Conservation (phyloP, 352 stramenopile genomes). For the Elongisporangium senticosum region DNA sequence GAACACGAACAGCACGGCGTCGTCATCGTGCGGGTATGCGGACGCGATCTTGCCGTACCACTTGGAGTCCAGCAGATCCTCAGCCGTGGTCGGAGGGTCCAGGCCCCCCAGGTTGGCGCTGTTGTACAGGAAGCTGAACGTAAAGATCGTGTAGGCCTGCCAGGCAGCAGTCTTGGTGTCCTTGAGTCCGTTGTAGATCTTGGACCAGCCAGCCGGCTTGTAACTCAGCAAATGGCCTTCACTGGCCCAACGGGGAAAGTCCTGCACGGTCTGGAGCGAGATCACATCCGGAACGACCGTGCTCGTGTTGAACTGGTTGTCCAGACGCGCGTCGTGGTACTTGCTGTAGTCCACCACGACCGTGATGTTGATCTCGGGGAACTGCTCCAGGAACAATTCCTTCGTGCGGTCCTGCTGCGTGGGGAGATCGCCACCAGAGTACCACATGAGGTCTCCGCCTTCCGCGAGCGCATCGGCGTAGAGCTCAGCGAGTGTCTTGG, state of each 20-base stretch:
- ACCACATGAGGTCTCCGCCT: slow-evolving; percentile 46
- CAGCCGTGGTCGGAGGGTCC: slow-evolving; percentile 13
- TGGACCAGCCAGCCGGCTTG: slow-evolving; percentile 45
- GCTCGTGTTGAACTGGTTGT: slow-evolving; percentile 53
- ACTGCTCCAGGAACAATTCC: slow-evolving; percentile 20
- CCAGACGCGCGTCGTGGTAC: slow-evolving; percentile 49
- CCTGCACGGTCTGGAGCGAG: slow-evolving; percentile 45
- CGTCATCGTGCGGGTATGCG: slow-evolving; percentile 43
- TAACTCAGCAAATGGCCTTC: slow-evolving; percentile 43
- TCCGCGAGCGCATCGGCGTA: slow-evolving; percentile 43
- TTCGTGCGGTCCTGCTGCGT: slow-evolving; percentile 18
- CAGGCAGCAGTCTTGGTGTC: slow-evolving; percentile 17
- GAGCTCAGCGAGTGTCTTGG: slow-evolving; percentile 35
- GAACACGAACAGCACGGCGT: slow-evolving; percentile 45
- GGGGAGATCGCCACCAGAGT: slow-evolving; percentile 29
- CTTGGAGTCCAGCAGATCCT: slow-evolving; percentile 25
- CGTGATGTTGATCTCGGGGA: slow-evolving; percentile 57
- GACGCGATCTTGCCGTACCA: slow-evolving; percentile 36
- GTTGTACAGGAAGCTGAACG: slow-evolving; percentile 42
- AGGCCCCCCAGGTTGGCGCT: slow-evolving; percentile 12
- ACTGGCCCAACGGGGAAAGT: slow-evolving; percentile 40
- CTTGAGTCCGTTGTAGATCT: slow-evolving; percentile 45
- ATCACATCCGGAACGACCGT: slow-evolving; percentile 34
- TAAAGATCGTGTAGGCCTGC: slow-evolving; percentile 30
- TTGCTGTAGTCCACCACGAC: slow-evolving; percentile 54